Percentiles rank a stretch among this genome's conserved stretches.
Conservation (phyloP, 2,329 filamentous ascomycete genomes). For the Venturiaceae sp. region DNA sequence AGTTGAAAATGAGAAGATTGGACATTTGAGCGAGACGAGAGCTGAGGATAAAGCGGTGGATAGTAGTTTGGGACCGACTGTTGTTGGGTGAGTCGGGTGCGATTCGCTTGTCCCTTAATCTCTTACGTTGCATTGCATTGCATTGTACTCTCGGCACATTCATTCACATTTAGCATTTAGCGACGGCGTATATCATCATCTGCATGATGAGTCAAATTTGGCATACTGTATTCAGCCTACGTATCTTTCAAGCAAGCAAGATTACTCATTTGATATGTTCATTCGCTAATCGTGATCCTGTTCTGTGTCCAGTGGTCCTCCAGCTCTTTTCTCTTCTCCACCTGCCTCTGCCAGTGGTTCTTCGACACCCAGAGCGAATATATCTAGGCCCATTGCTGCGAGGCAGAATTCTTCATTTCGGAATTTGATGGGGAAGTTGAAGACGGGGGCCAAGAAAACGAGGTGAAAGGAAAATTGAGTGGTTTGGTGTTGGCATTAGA, state of each 20-base stretch:
- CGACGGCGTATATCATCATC: neutral
- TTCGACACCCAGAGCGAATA: neutral
- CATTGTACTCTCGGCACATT: neutral
- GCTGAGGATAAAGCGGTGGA: neutral
- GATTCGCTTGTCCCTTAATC: no score
- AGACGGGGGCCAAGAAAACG: neutral
- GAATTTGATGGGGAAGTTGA: neutral
- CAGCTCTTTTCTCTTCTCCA: neutral
- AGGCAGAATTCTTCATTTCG: neutral
- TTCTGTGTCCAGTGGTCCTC: no score
- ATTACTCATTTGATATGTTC: no score
- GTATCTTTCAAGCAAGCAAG: neutral
- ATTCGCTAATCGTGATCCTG: no score
- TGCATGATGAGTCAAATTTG: neutral
- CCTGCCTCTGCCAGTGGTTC: neutral
- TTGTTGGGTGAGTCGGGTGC: slow-evolving; percentile 4
- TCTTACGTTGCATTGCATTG: neutral
- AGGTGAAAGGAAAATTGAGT: neutral
- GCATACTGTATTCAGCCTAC: neutral
- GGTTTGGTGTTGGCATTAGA: neutral
- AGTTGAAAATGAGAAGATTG: neutral
- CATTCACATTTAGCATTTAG: neutral
- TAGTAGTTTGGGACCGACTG: neutral
- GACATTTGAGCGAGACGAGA: neutral
- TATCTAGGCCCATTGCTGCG: neutral